Conservation (phyloP, 352 stramenopile species). For the Pythium pectinolyticum region DNA sequence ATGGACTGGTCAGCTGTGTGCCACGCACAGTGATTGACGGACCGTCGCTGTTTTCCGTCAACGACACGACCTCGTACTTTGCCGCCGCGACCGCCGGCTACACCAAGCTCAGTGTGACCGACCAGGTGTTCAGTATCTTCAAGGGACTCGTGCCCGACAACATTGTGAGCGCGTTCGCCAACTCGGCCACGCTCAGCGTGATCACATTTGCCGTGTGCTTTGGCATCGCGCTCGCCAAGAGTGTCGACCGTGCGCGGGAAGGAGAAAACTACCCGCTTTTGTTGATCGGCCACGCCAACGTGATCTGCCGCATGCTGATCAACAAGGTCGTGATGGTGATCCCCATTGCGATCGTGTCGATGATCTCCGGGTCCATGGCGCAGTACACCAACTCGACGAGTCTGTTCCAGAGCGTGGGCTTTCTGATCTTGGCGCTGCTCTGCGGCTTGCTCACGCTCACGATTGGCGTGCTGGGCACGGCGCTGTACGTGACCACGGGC, state of each 20-base stretch:
- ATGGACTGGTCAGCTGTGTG: conserved; percentile 44
- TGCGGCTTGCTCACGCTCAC: conserved; percentile 47
- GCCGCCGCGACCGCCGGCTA: conserved; percentile 35
- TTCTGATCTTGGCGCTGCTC: conserved; percentile 47
- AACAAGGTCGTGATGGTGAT: conserved; percentile 70
- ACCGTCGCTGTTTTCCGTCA: conserved; percentile 46
- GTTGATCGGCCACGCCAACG: conserved; percentile 63
- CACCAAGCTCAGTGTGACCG: conserved; percentile 50
- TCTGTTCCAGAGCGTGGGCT: conserved; percentile 52
- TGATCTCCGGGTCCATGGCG: conserved; percentile 67
- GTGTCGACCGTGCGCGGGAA: conserved; percentile 45
- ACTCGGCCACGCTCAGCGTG: conserved; percentile 57
- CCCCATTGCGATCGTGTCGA: conserved; percentile 68
- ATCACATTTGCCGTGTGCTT: conserved; percentile 77
- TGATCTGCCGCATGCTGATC: conserved; percentile 69
- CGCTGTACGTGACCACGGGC: conserved; percentile 55
- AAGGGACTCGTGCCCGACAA: conserved; percentile 68
- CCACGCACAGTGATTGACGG: conserved; percentile 31
- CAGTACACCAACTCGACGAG: conserved; percentile 46
- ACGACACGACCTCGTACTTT: conserved; percentile 57
- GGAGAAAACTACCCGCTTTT: conserved; percentile 69
- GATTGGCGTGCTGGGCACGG: conserved; percentile 51
- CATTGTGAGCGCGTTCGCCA: conserved; percentile 63
- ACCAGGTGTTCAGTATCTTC: conserved; percentile 73
- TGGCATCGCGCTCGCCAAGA: conserved; percentile 63